Base-by-base conservation (phyloP, 2,329 filamentous ascomycete genomes). In the Cercospora sp. region DNA sequence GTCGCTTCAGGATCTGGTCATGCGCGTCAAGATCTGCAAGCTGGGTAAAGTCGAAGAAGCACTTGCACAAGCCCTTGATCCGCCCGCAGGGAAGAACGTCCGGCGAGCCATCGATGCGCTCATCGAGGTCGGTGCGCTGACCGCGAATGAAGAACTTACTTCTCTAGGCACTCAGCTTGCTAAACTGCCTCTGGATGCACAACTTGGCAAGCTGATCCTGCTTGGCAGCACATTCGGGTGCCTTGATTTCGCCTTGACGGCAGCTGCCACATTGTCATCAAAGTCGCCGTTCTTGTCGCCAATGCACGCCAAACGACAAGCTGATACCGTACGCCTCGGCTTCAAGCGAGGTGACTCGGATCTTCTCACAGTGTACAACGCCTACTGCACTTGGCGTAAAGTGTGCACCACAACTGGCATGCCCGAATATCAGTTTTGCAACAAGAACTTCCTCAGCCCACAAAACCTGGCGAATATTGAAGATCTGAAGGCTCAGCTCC, bases 1-100 rank as follows among this genome's bases (percentile, higher is more conserved):
- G 3, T 97, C 95, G 0, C 83, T 99, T 10, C 95, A 99, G 79
- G 95, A 99, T 76, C 84, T 99, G 10, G 93, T 96, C 5, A 94
- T 99, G 77, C 89, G 95, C 8, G 94, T 98, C 72, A 99, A 99
- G 81, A 97, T 97, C 57, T 99, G 94, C 83, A 96, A 96, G 76
- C 87, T 99, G 53, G 95, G 95, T 10, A 90, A 92, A 48, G 96
- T 98, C 64, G 94, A 98, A 77, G 88, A 94, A 73, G 97, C 94
- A 0, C 84, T 99, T 9, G 87, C 91, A 23, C 89, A 94, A 78
- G 95, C 95, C 3, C 84, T 99, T 16, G 95, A 99, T 77, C 91
- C 94, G 0, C 95, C 95, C 0, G 94, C 91, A 0, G 85, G 91
- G 0, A 96, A 94, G 81, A 99, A 98, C 73, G 96, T 99, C 59